Evolutionary conservation across 2,329 filamentous ascomycete species (phyloP), one percentile per base, ranked within the genome.

Genomic region (Beauveria asiatica): DNA sequence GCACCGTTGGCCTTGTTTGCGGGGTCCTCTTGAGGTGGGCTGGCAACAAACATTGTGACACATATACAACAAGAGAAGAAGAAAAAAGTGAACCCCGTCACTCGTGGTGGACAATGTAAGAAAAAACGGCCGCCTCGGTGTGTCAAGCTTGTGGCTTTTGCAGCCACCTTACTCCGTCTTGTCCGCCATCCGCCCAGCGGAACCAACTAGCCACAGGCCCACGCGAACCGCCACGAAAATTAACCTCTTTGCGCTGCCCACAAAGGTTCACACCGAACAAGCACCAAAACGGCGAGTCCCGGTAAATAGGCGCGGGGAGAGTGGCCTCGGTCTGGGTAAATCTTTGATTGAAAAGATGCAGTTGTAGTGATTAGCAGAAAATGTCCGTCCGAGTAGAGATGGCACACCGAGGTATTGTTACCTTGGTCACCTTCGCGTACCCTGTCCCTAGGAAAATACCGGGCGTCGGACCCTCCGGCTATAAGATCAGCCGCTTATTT

Each of bases 231-330:
- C 50, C n/a, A 17, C 30, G 13, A 9, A 46, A 19, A 33, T 3
- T 13, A 23, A 37, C 27, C 33, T 53, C 33, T n/a, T 39, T 23
- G 30, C 33, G 30, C 33, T 25, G 42, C 13, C 53, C 42, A 39
- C 53, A 25, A 56, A 46, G 53, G 53, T 46, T 56, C 53, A 21
- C 42, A 19, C 53, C 53, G 11, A 55, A 37, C 33, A 55, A 44
- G 8, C 7, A 13, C 33, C 33, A 44, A 46, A 46, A 37, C 42
- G 53, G 53, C 27, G 23, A 46, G 42, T 46, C 46, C 53, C 53
- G 42, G 51, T 42, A n/a, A n/a, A n/a, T n/a, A 13, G 11, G 33
- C 13, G 33, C 33, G 33, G 33, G 33, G 33, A 3, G 33, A 37
- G 33, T 5, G 33, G 33, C 33, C 33, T 37, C 13, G 11, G 11